These are phyloP conservation scores for Salvia miltiorrhiza DNA, from an alignment of 257 asterid genomes.

Conservation along the genomic window DNA sequence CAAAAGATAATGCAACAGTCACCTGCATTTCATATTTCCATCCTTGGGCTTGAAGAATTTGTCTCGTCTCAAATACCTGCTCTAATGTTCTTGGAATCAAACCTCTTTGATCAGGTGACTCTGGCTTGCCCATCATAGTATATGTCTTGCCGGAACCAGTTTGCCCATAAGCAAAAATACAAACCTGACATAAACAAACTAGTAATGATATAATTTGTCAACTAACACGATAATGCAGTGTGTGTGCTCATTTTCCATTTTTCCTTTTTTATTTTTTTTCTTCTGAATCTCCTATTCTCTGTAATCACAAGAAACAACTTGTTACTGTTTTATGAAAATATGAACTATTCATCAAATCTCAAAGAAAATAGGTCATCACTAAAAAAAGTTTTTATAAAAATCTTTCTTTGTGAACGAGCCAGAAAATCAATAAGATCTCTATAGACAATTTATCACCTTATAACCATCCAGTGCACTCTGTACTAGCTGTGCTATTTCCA, in stretches of 20 bases:
- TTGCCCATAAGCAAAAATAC: slow-evolving; percentile 97
- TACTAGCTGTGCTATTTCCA: slow-evolving; percentile 93
- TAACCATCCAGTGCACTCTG: slow-evolving; percentile 99
- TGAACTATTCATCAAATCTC: not conserved
- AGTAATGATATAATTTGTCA: not conserved
- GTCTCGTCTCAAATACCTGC: slow-evolving; percentile 84
- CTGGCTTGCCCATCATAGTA: slow-evolving; percentile 96
- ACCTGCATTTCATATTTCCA: slow-evolving; percentile 99
- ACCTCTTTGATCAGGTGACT: slow-evolving; percentile 66
- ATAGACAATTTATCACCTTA: slow-evolving; percentile 49
- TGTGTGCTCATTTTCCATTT: no score
- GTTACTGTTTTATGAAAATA: no score
- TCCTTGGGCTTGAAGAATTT: slow-evolving; percentile 77
- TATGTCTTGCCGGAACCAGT: slow-evolving; percentile 98
- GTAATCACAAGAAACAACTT: no score
- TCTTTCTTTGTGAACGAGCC: not conserved
- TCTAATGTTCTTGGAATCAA: slow-evolving; percentile 89
- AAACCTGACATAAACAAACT: slow-evolving; percentile 51
- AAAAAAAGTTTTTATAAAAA: not conserved
- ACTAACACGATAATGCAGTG: not conserved
- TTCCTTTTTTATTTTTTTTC: no score
- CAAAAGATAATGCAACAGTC: not conserved
- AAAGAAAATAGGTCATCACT: not conserved
- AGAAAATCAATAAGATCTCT: not conserved
- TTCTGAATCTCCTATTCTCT: no score